These are phyloP conservation scores for Parachlorella kessleri DNA, from an alignment of 139 green algal species.

Conservation along the genomic window DNA sequence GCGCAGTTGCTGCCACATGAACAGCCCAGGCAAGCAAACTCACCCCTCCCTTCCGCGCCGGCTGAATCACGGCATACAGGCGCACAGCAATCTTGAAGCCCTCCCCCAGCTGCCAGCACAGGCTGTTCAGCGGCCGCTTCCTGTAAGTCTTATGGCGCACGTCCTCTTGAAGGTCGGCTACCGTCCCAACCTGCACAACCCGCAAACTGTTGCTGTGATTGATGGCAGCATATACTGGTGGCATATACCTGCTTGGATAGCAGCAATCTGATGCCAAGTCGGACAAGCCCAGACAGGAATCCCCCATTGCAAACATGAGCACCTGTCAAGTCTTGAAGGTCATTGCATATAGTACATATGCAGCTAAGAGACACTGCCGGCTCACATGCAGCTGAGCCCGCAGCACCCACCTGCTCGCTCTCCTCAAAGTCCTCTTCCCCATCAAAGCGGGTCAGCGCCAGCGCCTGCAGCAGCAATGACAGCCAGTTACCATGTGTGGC, in stretches of 20 bases:
- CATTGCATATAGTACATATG: no score
- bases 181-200: background rate
- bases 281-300: background rate
- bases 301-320: background rate
- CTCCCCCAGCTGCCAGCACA: conserved; percentile 29
- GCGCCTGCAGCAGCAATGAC: background rate
- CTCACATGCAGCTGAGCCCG: background rate
- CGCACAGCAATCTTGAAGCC: conserved; percentile 30
- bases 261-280: background rate
- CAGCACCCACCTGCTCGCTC: background rate
- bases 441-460: background rate
- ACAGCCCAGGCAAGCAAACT: background rate
- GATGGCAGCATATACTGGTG: background rate
- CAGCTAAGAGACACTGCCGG: background rate
- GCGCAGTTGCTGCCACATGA: background rate
- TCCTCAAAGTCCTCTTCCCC: background rate
- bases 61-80: conserved; percentile 35
- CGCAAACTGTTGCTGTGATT: background rate
- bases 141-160: conserved; percentile 33
- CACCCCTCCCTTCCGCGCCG: conserved; percentile 5
- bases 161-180: conserved; percentile 19
- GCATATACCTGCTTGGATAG: background rate
- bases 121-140: conserved; percentile 11
- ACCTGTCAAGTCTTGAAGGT: no score
- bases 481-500: no score